Evolutionary conservation across 208 protist species (phyloP), one percentile per base, ranked within the genome.

Genomic region (Trypanosoma rangeli): DNA sequence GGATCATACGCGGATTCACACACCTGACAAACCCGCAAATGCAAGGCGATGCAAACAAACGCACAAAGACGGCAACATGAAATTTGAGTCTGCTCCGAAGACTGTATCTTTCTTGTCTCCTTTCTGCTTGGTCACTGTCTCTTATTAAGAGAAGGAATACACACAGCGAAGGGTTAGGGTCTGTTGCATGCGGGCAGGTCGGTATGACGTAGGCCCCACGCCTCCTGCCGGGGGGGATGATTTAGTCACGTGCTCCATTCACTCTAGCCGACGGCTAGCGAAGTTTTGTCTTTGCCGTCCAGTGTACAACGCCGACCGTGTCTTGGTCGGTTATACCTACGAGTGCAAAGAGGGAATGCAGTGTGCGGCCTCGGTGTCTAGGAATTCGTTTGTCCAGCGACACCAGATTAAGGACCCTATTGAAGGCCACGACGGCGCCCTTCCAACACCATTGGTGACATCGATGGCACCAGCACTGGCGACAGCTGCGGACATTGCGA

Each of bases 251-350:
- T 94, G 88, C 64, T 66, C 62, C 39, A 33, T 67, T 64, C 88
- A 94, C 73, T 72, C 79, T 52, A 68, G 67, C 24, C 80, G 76
- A 1, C 85, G 88, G 46, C 75, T 81, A 28, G 78, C 74, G 0
- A 80, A 74, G 18, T 91, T 77, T 57, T 94, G 88, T 64, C 62
- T 72, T 44, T 54, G 68, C 56, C 74, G 49, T 58, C 78, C 84
- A 18, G 68, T 94, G 10, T 74, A 81, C 66, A 83, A 94, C 60
- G 88, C 88, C 2, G 88, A 94, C 50, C 85, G 82, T 64, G 74
- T 86, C 29, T 68, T 91, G 24, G 64, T 91, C 31, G 79, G 70
- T 29, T 85, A 86, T 49, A 73, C 76, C 33, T 94, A 85, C 53
- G 64, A 81, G 1, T 94, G 88, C 73, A 81, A 64, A 60, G 73